Conservation (phyloP, 805 yeast genomes). For the Naumovozyma dairenensis region DNA sequence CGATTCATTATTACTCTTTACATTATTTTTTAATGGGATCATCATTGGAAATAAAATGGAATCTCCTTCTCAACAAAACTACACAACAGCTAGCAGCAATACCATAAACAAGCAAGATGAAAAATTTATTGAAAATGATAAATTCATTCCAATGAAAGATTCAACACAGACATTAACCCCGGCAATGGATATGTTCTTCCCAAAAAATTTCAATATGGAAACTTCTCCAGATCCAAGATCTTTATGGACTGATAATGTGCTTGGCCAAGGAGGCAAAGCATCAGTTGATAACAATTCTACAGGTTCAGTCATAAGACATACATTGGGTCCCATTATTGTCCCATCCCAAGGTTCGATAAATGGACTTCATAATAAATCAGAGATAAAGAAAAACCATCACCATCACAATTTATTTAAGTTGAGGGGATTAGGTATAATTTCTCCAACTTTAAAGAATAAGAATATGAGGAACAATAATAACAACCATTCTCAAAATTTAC, state of each 20-base stretch:
- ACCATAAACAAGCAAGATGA: constrained; percentile 1
- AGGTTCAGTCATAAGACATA: constrained; percentile 23
- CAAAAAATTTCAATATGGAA: background rate
- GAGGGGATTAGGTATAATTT: no score
- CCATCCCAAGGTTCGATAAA: no score
- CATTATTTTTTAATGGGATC: constrained; percentile 17
- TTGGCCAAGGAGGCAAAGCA: no score
- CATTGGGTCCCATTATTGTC: constrained; percentile 5
- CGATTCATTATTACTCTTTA: constrained; percentile 13
- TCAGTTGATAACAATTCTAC: constrained; percentile 15
- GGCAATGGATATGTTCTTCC: constrained; percentile 12
- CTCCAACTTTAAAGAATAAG: no score
- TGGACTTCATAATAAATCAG: no score
- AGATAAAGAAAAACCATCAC: no score
- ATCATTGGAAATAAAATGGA: constrained; percentile 10
- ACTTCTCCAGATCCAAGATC: background rate
- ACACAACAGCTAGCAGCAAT: background rate
- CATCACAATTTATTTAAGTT: no score
- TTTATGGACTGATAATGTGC: no score
- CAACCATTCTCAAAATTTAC: no score
- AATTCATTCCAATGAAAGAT: constrained; percentile 21
- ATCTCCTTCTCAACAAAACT: no score
- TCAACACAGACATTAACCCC: constrained; percentile 29
- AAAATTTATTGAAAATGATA: constrained; percentile 6
- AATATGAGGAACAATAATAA: no score